A percentile compares a stretch with the other conserved stretches of the same genome.
Evolutionary conservation across 225 moss, liverwort and hornwort genomes (phyloP).

Genomic region (Straminergon stramineum): DNA sequence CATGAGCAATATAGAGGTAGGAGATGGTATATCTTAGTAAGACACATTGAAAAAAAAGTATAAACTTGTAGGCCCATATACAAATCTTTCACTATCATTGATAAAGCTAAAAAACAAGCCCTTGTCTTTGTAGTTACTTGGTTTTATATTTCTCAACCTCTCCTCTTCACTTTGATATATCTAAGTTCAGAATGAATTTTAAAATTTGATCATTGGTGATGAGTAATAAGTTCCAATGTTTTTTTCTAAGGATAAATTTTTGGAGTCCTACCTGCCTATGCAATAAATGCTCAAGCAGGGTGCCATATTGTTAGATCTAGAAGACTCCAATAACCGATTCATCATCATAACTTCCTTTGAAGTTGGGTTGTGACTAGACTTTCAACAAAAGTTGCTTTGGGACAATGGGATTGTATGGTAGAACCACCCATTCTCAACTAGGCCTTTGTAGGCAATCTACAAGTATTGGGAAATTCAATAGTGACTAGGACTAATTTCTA

Average conservation of each 20-base stretch:
- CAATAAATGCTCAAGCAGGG: neutral
- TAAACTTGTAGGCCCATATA: fast-evolving
- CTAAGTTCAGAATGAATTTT: neutral
- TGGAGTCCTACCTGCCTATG: neutral
- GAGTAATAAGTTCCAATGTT: neutral
- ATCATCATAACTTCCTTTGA: neutral
- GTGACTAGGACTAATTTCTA: no score
- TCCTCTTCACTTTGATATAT: neutral
- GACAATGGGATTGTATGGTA: neutral
- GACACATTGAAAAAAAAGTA: neutral
- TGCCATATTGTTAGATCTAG: neutral
- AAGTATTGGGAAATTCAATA: no score
- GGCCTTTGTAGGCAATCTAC: no score
- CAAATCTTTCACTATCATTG: neutral
- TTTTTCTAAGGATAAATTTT: neutral
- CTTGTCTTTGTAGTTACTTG: fast-evolving
- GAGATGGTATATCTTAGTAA: neutral
- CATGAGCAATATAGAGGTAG: neutral
- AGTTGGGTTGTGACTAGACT: neutral
- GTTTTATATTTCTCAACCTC: neutral
- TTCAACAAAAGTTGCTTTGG: neutral
- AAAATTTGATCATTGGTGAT: neutral
- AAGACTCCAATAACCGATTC: neutral
- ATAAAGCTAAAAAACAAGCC: neutral
- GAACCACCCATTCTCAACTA: no score